These are phyloP conservation scores for Solanum hybrid DNA, from an alignment of 305 asterid genomes.

Conservation along the genomic window DNA sequence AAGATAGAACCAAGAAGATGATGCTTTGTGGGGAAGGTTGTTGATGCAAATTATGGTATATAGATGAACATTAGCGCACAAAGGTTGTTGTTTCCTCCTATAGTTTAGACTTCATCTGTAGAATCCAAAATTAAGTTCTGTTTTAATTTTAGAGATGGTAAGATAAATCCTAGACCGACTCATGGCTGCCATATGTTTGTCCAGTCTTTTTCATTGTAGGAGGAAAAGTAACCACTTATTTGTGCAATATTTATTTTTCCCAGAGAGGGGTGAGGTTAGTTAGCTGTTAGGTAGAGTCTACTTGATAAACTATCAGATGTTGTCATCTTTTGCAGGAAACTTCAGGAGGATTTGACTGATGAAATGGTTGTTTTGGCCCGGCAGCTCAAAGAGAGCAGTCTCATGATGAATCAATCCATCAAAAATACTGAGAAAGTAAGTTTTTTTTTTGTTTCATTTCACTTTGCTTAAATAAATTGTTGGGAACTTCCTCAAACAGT, in stretches of 20 bases:
- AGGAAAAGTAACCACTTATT: neutral
- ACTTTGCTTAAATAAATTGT: neutral
- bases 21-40: neutral
- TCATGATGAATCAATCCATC: conserved; percentile 68
- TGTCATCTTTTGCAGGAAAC: conserved; percentile 42
- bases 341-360: conserved; percentile 85
- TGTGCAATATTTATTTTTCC: neutral
- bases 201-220: neutral
- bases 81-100: neutral
- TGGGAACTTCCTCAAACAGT: neutral
- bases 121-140: neutral
- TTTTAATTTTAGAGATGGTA: neutral
- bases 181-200: neutral
- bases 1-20: neutral
- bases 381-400: conserved; percentile 79
- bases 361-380: conserved; percentile 87
- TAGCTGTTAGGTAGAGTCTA: neutral
- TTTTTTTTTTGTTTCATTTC: neutral
- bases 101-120: neutral
- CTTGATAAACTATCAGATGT: neutral
- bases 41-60: neutral
- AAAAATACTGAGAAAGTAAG: conserved; percentile 72
- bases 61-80: neutral
- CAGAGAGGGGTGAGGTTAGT: neutral
- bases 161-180: neutral